phyloP scores from a whole-genome alignment of 164 flowering plant genomes.

The Hamamelis virginiana region DNA sequence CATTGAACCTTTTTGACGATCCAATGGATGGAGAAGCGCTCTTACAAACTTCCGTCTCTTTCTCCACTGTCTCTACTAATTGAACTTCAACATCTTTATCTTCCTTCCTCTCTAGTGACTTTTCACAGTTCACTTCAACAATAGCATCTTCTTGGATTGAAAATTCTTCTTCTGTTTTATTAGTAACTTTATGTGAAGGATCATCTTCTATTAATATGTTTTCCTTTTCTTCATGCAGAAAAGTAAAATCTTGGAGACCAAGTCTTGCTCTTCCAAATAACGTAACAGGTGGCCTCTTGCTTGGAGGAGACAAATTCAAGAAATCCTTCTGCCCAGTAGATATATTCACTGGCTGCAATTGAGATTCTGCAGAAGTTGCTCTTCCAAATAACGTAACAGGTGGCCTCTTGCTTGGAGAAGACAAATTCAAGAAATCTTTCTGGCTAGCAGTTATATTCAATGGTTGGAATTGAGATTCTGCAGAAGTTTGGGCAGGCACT shows the following conservation, averaged over 20 bases:
- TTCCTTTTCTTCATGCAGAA: conserved; percentile 17
- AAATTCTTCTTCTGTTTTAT: conserved; percentile 8
- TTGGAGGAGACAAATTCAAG: conserved; percentile 45
- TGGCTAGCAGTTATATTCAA: conserved; percentile 14
- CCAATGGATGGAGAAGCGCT: conserved; percentile 22
- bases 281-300: conserved; percentile 47
- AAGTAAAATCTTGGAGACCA: conserved; percentile 31
- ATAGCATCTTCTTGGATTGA: conserved; percentile 12
- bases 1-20: conserved; percentile 35
- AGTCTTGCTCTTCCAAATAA: conserved; percentile 82
- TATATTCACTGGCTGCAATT: conserved; percentile 17
- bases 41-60: conserved; percentile 11
- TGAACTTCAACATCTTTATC: conserved; percentile 7
- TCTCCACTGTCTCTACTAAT: conserved; percentile 14
- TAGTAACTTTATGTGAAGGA: not conserved
- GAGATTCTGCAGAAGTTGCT: conserved; percentile 53
- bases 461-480: conserved; percentile 21
- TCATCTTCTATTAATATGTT: not conserved
- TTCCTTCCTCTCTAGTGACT: not conserved
- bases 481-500: conserved; percentile 5
- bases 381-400: conserved; percentile 76
- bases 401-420: conserved; percentile 46
- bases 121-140: conserved; percentile 7
- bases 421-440: conserved; percentile 28
- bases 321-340: conserved; percentile 15